phyloP scores from a whole-genome alignment of 257 asterid species.

The Eustoma russellianum region DNA sequence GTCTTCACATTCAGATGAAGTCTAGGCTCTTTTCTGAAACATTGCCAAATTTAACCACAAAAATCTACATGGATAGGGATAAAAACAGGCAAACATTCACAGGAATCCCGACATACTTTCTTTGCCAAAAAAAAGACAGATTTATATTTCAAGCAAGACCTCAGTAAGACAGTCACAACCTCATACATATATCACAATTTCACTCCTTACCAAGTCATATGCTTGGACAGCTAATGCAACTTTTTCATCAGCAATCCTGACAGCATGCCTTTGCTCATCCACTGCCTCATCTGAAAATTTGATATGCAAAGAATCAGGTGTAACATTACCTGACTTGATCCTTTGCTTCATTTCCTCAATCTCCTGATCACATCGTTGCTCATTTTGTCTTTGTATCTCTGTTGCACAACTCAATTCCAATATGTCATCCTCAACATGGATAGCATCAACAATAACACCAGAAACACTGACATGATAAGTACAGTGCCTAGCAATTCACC shows the following conservation, averaged over 20 bases:
- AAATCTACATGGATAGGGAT: too few species aligned
- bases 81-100: too few species aligned
- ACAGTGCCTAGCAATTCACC: too few species aligned
- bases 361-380: constrained; percentile 82
- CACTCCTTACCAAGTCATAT: constrained; percentile 69
- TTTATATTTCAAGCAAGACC: background rate
- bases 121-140: background rate
- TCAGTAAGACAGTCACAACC: background rate
- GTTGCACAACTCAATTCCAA: background rate
- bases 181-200: background rate
- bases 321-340: constrained; percentile 60
- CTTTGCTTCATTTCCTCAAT: constrained; percentile 76
- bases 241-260: constrained; percentile 95
- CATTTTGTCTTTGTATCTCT: constrained; percentile 86
- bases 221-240: constrained; percentile 82
- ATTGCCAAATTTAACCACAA: too few species aligned
- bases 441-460: background rate
- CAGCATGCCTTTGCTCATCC: constrained; percentile 96
- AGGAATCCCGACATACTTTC: background rate
- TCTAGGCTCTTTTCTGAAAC: too few species aligned
- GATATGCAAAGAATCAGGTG: constrained; percentile 67
- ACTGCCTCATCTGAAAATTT: constrained; percentile 80
- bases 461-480: background rate
- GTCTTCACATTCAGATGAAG: too few species aligned
- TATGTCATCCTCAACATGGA: background rate